These are phyloP conservation scores for Chara braunii DNA, from an alignment of 139 green algal species.

Conservation along the genomic window DNA sequence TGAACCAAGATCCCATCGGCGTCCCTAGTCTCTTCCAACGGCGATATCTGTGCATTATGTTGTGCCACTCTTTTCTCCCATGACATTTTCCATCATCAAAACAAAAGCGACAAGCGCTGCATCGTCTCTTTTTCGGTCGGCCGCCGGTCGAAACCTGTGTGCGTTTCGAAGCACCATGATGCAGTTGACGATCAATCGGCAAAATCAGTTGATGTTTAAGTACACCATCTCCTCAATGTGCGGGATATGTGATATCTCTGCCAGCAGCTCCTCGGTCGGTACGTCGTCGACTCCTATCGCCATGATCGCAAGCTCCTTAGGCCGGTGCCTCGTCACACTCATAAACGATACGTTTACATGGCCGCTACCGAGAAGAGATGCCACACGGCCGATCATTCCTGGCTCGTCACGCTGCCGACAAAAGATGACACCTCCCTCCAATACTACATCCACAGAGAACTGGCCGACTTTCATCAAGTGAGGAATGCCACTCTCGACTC, in stretches of 20 bases:
- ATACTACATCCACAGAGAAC: conserved; percentile 77
- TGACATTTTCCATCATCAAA: too few species aligned
- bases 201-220: too few species aligned
- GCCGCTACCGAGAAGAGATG: conserved; percentile 55
- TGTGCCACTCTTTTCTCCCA: too few species aligned
- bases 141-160: too few species aligned
- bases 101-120: too few species aligned
- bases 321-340: conserved; percentile 57
- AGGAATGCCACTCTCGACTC: conserved; percentile 44
- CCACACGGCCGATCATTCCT: conserved; percentile 80
- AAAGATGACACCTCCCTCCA: conserved; percentile 67
- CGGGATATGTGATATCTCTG: conserved; percentile 36
- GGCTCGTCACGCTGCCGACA: conserved; percentile 77
- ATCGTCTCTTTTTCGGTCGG: too few species aligned
- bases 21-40: too few species aligned
- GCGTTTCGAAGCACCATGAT: too few species aligned
- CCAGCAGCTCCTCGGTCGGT: conserved; percentile 42
- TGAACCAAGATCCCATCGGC: too few species aligned
- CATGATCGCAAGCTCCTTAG: conserved; percentile 74
- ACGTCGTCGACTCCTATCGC: conserved; percentile 81
- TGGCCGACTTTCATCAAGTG: conserved; percentile 78
- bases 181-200: too few species aligned
- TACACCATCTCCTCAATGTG: conserved; percentile 47
- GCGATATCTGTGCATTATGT: too few species aligned
- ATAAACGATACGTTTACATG: conserved; percentile 93